Evolutionary conservation across 176 grass and related monocot genomes (phyloP), one percentile per base, ranked within the genome.

Genomic region (Cenchrus fungigraminus): DNA sequence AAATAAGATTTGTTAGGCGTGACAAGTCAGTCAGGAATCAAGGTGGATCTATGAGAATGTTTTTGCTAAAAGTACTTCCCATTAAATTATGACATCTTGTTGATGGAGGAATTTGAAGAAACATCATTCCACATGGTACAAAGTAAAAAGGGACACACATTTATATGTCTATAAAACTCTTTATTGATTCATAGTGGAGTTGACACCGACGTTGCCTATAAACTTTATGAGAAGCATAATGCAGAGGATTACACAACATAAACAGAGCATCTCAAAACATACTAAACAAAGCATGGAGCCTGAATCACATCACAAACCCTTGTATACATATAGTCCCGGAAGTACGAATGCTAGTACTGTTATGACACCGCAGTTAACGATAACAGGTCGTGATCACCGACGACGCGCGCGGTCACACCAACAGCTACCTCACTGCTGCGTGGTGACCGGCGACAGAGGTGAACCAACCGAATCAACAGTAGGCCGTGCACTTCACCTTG

Each of bases 401-500:
- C 14, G 80, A 82, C 65, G 65, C 43, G 8, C 15, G 58, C 22
- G 20, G 17, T n/a, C 16, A 12, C 62, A n/a, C 13, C 59, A 72
- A 0, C 17, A 78, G 60, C 47, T 13, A n/a, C 10, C 31, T 22
- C 10, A 0, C 15, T 5, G 34, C 10, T 5, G 31, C 3, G 9
- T 7, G 63, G 43, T 6, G 29, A 32, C 28, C 2, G 20, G 19
- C 15, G 22, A 22, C 25, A 40, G 62, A 42, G 65, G 32, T 0
- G 32, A 17, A 16, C 0, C 25, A 11, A 31, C 45, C 7, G 45
- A 6, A 0, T 87, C 84, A 98, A 40, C 96, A 98, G 89, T 90
- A 92, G 0, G 87, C 93, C 42, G 79, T 81, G 86, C 96, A 98
- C 51, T 83, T 91, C 85, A 86, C 90, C 96, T 95, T 95, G 89